Evolutionary conservation across 768 basidiomycete genomes (phyloP).

Genomic region (Tulasnella sp.): DNA sequence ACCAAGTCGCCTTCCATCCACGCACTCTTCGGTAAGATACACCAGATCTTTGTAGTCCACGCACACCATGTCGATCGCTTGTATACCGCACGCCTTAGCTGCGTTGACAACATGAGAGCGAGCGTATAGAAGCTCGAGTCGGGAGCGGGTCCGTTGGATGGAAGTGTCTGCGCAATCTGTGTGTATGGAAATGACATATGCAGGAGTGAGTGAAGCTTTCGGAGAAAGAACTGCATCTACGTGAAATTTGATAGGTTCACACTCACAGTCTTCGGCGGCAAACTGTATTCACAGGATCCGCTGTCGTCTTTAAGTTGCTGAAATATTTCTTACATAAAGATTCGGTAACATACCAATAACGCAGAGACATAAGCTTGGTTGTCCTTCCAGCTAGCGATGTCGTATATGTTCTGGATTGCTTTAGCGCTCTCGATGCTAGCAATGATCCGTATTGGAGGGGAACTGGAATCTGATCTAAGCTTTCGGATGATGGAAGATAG

Average conservation of each 20-base stretch:
- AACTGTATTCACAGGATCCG: constrained; percentile 43
- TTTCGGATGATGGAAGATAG: constrained; percentile 41
- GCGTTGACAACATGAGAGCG: constrained; percentile 71
- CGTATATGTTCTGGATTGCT: constrained; percentile 51
- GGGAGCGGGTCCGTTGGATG: constrained; percentile 62
- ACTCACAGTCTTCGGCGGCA: constrained; percentile 85
- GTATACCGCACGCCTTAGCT: constrained; percentile 72
- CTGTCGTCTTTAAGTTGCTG: neutral
- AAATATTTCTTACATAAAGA: no score
- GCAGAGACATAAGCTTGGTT: constrained; percentile 41
- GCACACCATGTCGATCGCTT: constrained; percentile 92
- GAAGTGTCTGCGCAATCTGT: constrained; percentile 83
- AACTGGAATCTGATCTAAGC: constrained; percentile 21
- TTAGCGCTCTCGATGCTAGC: constrained; percentile 80
- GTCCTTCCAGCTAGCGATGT: constrained; percentile 61
- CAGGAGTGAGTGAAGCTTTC: neutral
- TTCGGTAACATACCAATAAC: constrained; percentile 55
- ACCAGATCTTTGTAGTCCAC: constrained; percentile 70
- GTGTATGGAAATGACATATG: neutral
- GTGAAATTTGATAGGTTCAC: neutral
- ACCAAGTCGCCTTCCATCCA: constrained; percentile 69
- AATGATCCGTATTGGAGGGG: constrained; percentile 40
- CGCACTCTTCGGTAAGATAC: constrained; percentile 59
- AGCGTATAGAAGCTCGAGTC: constrained; percentile 69
- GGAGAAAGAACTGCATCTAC: no score